Base-by-base conservation (phyloP, 2,329 filamentous ascomycete genomes). In the Epichloe gansuensis region DNA sequence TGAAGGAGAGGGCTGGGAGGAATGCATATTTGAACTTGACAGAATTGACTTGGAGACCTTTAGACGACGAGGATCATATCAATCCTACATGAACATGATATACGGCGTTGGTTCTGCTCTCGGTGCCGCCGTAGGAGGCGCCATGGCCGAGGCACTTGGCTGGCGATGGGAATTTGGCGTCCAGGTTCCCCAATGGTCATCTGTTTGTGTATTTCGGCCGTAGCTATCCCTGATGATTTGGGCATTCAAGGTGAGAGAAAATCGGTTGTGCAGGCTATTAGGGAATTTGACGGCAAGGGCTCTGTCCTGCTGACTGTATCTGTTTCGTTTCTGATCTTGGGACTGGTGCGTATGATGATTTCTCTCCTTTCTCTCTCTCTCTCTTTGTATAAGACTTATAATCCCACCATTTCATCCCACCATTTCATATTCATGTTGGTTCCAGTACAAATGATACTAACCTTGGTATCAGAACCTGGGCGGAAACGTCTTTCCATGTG, bases 81-180 rank as follows among this genome's bases (percentile, higher is more conserved):
- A 91, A 64, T 82, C 82, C 13, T 81, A 83, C 58, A 77, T 86
- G 60, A 85, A 87, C 62, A 72, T 86, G 46, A 73, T 78, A 48
- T 86, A 77, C 58, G 84, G 83, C 2, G 54, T 74, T n/a, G 77
- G 72, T 0, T 72, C 76, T 2, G 74, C 77, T 6, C 69, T 81
- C 2, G 86, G 86, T 3, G 85, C 84, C 1, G 84, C 84, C 0
- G 72, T 86, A 6, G 86, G 85, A 13, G 85, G 85, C 1, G 73
- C 81, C 50, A 78, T 90, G 61, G 83, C 83, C 25, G 85, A 89
- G 61, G 73, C 71, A 37, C 66, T 89, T 2, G 86, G 86, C 34
- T 90, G 85, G 85, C 72, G 86, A 43, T 86, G 82, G 81, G 83
- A 84, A 52, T 88, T 84, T 62, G 79, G 78, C 51, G 66, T 83